Percentiles rank a stretch among this genome's conserved stretches.
phyloP scores from a whole-genome alignment of 352 stramenopile genomes.

The Globisporangium recalcitrans region DNA sequence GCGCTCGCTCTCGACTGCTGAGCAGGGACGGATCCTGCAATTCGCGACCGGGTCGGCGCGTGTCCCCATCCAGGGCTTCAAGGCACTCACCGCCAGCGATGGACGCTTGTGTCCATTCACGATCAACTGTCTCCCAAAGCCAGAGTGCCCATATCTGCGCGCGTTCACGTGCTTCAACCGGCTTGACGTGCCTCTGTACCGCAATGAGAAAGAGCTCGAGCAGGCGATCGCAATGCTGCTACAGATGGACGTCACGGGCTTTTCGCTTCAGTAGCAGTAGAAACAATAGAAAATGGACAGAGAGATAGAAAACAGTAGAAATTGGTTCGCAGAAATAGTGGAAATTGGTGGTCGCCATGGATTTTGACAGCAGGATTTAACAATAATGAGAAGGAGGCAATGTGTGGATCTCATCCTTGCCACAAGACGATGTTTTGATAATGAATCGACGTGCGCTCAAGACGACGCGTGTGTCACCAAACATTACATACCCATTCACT shows the following conservation, averaged over 20 bases:
- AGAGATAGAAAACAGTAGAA: slow-evolving; percentile 1
- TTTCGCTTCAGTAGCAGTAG: slow-evolving; percentile 76
- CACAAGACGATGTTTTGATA: no score
- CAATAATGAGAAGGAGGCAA: no score
- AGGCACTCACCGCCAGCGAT: slow-evolving; percentile 38
- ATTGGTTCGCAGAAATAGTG: slow-evolving; percentile 3
- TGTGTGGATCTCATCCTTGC: no score
- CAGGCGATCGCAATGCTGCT: slow-evolving; percentile 85
- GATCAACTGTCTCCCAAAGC: slow-evolving; percentile 29
- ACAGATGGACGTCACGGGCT: slow-evolving; percentile 87
- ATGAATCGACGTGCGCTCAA: no score
- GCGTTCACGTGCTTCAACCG: slow-evolving; percentile 45
- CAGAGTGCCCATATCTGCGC: slow-evolving; percentile 24
- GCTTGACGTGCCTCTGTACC: slow-evolving; percentile 89
- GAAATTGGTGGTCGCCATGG: background rate
- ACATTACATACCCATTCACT: no score
- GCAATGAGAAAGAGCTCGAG: slow-evolving; percentile 74
- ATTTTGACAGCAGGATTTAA: slow-evolving; percentile 1
- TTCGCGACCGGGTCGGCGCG: slow-evolving; percentile 51
- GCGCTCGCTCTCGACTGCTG: slow-evolving; percentile 17
- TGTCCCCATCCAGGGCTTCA: slow-evolving; percentile 58
- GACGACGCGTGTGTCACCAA: background rate
- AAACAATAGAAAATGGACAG: background rate
- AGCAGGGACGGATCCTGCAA: slow-evolving; percentile 48
- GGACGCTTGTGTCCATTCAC: slow-evolving; percentile 49